These are phyloP conservation scores for Agaricus sinodeliciosus DNA, from an alignment of 768 basidiomycete genomes.

Conservation along the genomic window DNA sequence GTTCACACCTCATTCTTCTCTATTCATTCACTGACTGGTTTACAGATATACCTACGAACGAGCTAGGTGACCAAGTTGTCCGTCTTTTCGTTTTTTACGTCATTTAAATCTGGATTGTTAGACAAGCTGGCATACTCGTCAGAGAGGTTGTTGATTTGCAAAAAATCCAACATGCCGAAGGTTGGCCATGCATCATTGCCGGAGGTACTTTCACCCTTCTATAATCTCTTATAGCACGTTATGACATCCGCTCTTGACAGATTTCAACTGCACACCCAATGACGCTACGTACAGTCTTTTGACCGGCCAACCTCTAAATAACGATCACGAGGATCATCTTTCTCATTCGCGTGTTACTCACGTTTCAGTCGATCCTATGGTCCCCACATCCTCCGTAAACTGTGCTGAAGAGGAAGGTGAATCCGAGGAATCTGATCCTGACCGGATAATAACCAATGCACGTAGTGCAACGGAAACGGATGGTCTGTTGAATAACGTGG, in stretches of 20 bases:
- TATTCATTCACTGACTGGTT: conserved; percentile 13
- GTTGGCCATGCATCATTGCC: conserved; percentile 79
- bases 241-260: conserved; percentile 29
- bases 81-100: background rate
- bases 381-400: conserved; percentile 22
- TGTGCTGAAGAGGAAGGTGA: conserved; percentile 31
- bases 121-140: conserved; percentile 73
- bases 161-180: conserved; percentile 28
- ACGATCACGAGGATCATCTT: conserved; percentile 46
- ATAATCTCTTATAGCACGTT: background rate
- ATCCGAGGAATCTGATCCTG: conserved; percentile 54
- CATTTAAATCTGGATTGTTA: conserved; percentile 18
- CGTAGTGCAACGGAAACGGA: conserved; percentile 53
- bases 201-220: conserved; percentile 56
- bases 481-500: conserved; percentile 57
- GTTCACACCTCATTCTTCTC: conserved; percentile 15
- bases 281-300: conserved; percentile 81
- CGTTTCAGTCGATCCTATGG: conserved; percentile 56
- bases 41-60: conserved; percentile 77
- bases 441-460: conserved; percentile 68
- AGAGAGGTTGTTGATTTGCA: conserved; percentile 55
- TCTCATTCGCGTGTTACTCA: conserved; percentile 67
- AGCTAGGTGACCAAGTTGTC: conserved; percentile 42
- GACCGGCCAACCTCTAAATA: conserved; percentile 50
- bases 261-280: conserved; percentile 85